A percentile compares a stretch with the other conserved stretches of the same genome.
These are phyloP conservation scores for Rhinocladiella mackenziei DNA, from an alignment of 2,329 filamentous ascomycete genomes.

Conservation along the genomic window DNA sequence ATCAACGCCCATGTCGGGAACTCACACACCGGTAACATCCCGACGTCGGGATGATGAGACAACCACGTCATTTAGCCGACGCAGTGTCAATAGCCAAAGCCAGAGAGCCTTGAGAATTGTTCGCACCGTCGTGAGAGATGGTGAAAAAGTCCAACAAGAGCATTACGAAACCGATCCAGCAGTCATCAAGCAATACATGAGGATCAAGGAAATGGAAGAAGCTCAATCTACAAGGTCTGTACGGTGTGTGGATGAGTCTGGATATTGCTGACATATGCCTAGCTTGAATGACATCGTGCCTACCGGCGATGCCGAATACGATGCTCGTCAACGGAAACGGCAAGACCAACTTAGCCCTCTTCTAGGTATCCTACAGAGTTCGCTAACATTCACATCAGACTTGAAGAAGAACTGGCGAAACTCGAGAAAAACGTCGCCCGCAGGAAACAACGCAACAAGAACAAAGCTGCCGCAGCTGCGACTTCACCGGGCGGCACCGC, in stretches of 20 bases:
- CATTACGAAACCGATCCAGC: slow-evolving; percentile 69
- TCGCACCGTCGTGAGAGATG: slow-evolving; percentile 60
- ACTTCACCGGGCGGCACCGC: slow-evolving; percentile 32
- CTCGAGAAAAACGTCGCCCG: slow-evolving; percentile 74
- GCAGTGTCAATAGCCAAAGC: slow-evolving; percentile 64
- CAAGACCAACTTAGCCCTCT: slow-evolving; percentile 32
- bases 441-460: slow-evolving; percentile 59
- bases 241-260: neutral
- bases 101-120: slow-evolving; percentile 57
- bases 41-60: slow-evolving; percentile 67
- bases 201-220: slow-evolving; percentile 67
- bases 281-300: slow-evolving; percentile 40
- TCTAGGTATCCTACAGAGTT: slow-evolving; percentile 18
- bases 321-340: slow-evolving; percentile 59
- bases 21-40: slow-evolving; percentile 54
- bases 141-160: slow-evolving; percentile 58
- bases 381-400: slow-evolving; percentile 42
- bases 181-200: slow-evolving; percentile 85
- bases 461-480: slow-evolving; percentile 23
- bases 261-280: slow-evolving; percentile 12
- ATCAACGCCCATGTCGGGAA: slow-evolving; percentile 64
- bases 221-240: slow-evolving; percentile 70
- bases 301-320: slow-evolving; percentile 64
- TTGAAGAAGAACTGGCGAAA: slow-evolving; percentile 40
- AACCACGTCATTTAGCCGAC: slow-evolving; percentile 69